Evolutionary conservation across 257 asterid genomes (phyloP).

Genomic region (Ilex aquifolium): DNA sequence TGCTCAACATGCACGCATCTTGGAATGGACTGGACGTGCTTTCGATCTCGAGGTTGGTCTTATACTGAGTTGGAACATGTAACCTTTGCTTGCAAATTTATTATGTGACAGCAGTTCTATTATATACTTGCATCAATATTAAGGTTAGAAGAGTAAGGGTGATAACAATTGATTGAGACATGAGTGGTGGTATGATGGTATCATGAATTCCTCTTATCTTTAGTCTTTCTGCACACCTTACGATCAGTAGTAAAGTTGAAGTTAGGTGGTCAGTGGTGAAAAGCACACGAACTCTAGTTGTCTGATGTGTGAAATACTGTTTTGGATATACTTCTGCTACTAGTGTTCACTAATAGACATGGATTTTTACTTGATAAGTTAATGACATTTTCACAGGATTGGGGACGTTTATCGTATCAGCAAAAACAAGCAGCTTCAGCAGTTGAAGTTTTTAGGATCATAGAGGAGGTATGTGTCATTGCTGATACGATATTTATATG

Average conservation of each 20-base stretch:
- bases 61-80: conserved; percentile 11
- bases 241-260: too few species aligned
- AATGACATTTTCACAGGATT: conserved; percentile 47
- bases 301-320: too few species aligned
- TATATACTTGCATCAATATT: background rate
- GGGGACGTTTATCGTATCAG: conserved; percentile 91
- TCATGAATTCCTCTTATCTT: too few species aligned
- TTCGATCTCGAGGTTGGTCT: conserved; percentile 86
- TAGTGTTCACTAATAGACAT: background rate
- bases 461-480: conserved; percentile 74
- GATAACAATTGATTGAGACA: too few species aligned
- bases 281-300: too few species aligned
- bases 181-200: too few species aligned
- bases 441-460: conserved; percentile 94
- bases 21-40: conserved; percentile 97
- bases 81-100: conserved; percentile 8
- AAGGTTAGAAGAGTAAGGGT: too few species aligned
- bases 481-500: background rate
- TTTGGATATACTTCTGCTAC: background rate
- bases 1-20: conserved; percentile 73
- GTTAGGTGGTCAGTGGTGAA: too few species aligned
- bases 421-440: conserved; percentile 95
- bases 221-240: too few species aligned
- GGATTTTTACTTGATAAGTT: background rate
- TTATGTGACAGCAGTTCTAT: conserved; percentile 6